Evolutionary conservation across 371 early-diverging fungal species (phyloP).

Genomic region (Umbelopsis sp.): DNA sequence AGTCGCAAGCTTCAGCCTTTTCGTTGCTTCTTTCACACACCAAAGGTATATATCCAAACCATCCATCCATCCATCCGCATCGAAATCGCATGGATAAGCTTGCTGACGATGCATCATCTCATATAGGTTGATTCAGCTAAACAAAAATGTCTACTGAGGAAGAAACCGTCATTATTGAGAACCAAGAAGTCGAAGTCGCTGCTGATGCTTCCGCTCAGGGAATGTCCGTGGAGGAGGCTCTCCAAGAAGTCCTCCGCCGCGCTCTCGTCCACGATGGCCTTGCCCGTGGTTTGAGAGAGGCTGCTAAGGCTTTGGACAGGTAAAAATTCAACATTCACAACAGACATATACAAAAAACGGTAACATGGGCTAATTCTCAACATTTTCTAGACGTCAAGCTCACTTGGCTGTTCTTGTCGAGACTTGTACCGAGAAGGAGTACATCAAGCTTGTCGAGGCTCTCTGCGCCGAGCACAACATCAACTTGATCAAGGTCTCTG

Average conservation of each 20-base stretch:
- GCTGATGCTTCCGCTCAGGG: slow-evolving; percentile 71
- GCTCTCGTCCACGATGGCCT: slow-evolving; percentile 96
- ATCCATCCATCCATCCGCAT: neutral
- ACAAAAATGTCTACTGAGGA: slow-evolving; percentile 36
- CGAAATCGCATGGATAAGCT: neutral
- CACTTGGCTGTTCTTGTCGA: slow-evolving; percentile 96
- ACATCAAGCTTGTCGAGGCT: slow-evolving; percentile 95
- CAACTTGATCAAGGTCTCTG: slow-evolving; percentile 96
- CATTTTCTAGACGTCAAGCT: slow-evolving; percentile 71
- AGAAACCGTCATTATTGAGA: slow-evolving; percentile 64
- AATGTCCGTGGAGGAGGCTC: slow-evolving; percentile 95
- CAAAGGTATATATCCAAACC: neutral
- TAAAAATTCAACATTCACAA: slow-evolving; percentile 29
- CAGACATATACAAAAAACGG: neutral
- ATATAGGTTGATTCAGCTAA: neutral
- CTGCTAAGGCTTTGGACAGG: slow-evolving; percentile 97
- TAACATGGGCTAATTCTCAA: neutral
- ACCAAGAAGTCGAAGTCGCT: slow-evolving; percentile 80
- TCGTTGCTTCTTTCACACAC: neutral
- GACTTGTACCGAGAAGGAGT: slow-evolving; percentile 94
- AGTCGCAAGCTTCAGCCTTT: neutral
- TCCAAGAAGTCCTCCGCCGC: slow-evolving; percentile 96
- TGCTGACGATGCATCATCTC: neutral
- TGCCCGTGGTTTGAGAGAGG: slow-evolving; percentile 97
- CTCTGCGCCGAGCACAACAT: slow-evolving; percentile 98